Percentiles rank a stretch among this genome's conserved stretches.
Conservation (phyloP, 2,329 filamentous ascomycete species). For the Colletotrichum horii region DNA sequence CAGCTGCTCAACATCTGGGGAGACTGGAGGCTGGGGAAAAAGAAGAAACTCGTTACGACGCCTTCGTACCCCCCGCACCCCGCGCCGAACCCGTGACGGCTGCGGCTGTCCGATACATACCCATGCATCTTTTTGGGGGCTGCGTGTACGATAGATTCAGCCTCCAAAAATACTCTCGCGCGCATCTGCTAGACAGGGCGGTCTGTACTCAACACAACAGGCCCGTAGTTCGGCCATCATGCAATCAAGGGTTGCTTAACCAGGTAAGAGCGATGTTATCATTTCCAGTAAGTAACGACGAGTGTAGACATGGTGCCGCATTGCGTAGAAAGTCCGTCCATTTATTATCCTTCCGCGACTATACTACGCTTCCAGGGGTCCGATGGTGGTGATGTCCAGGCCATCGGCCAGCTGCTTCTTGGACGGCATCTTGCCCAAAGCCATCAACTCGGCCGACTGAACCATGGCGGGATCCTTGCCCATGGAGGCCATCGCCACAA, state of each 20-base stretch:
- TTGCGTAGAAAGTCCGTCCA: neutral
- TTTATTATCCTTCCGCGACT: neutral
- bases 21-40: neutral
- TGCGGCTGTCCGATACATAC: neutral
- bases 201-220: neutral
- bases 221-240: neutral
- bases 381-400: constrained; percentile 52
- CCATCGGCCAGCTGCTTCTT: constrained; percentile 79
- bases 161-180: neutral
- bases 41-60: neutral
- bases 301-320: neutral
- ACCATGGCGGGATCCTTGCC: constrained; percentile 85
- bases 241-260: neutral
- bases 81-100: neutral
- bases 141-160: neutral
- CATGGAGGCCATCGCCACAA: constrained; percentile 93
- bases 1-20: neutral
- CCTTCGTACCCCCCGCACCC: neutral
- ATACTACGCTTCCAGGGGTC: constrained; percentile 33
- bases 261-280: neutral
- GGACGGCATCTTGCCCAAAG: constrained; percentile 77
- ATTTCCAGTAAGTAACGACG: neutral
- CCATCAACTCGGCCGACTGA: constrained; percentile 86
- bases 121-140: neutral
- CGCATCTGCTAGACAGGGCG: neutral